Conservation (phyloP, 768 basidiomycete species). For the Butyriboletus loyo region DNA sequence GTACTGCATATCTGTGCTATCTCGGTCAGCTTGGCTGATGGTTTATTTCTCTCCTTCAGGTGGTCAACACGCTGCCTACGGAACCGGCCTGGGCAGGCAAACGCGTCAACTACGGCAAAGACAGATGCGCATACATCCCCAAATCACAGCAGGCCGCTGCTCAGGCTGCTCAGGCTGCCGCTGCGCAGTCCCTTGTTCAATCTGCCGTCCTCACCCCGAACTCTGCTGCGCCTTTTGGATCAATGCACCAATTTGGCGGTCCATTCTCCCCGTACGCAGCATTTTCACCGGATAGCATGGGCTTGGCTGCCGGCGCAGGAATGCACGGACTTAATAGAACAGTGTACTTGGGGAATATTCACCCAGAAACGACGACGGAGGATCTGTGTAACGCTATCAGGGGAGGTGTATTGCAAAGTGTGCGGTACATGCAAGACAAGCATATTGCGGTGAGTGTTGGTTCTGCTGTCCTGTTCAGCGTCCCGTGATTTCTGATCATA, state of each 20-base stretch:
- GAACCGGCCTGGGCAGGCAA: slow-evolving; percentile 95
- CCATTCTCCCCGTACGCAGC: slow-evolving; percentile 50
- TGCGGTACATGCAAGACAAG: slow-evolving; percentile 95
- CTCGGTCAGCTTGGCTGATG: not conserved
- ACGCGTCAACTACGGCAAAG: slow-evolving; percentile 97
- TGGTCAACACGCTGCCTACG: slow-evolving; percentile 88
- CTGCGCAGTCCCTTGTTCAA: slow-evolving; percentile 66
- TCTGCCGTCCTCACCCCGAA: slow-evolving; percentile 40
- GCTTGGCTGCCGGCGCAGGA: slow-evolving; percentile 27
- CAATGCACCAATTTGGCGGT: slow-evolving; percentile 30
- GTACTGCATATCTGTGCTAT: slow-evolving; percentile 16
- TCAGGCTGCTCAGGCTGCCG: slow-evolving; percentile 83
- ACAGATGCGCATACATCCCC: slow-evolving; percentile 96
- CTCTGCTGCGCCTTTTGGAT: slow-evolving; percentile 30
- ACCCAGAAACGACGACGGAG: slow-evolving; percentile 92
- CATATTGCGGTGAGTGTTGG: slow-evolving; percentile 79
- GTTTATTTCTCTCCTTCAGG: slow-evolving; percentile 44
- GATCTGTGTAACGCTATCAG: slow-evolving; percentile 96
- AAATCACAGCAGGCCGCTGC: slow-evolving; percentile 91
- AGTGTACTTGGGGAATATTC: slow-evolving; percentile 94
- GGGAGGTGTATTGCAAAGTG: slow-evolving; percentile 94
- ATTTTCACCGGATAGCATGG: slow-evolving; percentile 44
- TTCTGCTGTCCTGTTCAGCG: not conserved
- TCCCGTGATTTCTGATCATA: slow-evolving; percentile 1
- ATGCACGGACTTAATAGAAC: slow-evolving; percentile 79